These are phyloP conservation scores for Tolypocladium nubicola DNA, from an alignment of 2,329 filamentous ascomycete species.

Conservation along the genomic window DNA sequence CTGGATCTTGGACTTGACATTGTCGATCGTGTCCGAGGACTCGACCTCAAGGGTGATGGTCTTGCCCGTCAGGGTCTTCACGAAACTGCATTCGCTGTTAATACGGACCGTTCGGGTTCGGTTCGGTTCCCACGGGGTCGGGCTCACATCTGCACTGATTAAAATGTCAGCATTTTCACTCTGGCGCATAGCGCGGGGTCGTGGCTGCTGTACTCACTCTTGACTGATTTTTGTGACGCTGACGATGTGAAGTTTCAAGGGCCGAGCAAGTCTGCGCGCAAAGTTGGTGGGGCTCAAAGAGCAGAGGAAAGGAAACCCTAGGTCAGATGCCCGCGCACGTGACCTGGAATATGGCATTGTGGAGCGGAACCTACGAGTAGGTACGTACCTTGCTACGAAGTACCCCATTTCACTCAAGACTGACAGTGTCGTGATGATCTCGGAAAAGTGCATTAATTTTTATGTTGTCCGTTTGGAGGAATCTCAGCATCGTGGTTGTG, in stretches of 20 bases:
- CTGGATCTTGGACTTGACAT: slow-evolving; percentile 99
- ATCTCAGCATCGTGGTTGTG: not conserved
- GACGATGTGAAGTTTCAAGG: slow-evolving; percentile 29
- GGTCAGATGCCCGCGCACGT: slow-evolving; percentile 21
- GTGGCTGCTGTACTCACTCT: slow-evolving; percentile 39
- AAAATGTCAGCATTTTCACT: slow-evolving; percentile 34
- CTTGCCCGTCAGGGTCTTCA: slow-evolving; percentile 99
- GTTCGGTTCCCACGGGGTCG: slow-evolving; percentile 12
- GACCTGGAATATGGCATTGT: not conserved
- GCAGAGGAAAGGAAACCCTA: slow-evolving; percentile 25
- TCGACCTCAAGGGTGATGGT: slow-evolving; percentile 99
- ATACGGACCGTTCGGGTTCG: slow-evolving; percentile 14
- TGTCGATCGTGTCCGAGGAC: slow-evolving; percentile 98
- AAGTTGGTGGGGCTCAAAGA: slow-evolving; percentile 32
- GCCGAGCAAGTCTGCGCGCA: slow-evolving; percentile 22
- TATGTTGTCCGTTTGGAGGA: no score
- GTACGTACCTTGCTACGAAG: no score
- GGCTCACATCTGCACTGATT: slow-evolving; percentile 80
- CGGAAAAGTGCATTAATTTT: no score
- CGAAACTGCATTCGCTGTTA: slow-evolving; percentile 60
- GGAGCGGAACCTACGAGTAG: no score
- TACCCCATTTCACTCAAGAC: no score
- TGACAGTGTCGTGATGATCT: no score
- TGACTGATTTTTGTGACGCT: slow-evolving; percentile 43
- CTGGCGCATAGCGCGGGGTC: not conserved